These are phyloP conservation scores for Neopestalotiopsis sp. DNA, from an alignment of 2,329 filamentous ascomycete species.

Conservation along the genomic window DNA sequence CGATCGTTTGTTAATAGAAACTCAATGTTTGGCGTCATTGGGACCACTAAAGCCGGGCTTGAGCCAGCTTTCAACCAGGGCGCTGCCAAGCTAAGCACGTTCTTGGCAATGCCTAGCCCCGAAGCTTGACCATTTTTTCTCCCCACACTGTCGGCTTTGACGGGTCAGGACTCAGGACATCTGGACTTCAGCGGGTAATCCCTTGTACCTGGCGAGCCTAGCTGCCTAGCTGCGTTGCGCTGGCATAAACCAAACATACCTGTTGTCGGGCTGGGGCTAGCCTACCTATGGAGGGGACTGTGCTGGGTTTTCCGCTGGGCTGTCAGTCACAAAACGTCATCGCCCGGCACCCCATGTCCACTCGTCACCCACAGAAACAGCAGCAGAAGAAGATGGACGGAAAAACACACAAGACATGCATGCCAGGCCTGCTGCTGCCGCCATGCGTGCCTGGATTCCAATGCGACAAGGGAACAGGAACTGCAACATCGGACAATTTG, in stretches of 20 bases:
- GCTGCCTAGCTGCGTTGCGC: neutral
- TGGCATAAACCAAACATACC: neutral
- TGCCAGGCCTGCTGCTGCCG: too few relatives aligned
- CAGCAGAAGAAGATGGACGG: neutral
- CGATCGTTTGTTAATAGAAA: constrained; percentile 13
- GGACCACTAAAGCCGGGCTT: neutral
- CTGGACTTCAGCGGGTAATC: neutral
- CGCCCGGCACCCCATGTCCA: too few relatives aligned
- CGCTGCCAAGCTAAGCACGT: neutral
- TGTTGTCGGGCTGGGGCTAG: too few relatives aligned
- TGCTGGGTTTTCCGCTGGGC: too few relatives aligned
- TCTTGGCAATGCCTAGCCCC: constrained; percentile 4
- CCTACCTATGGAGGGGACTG: too few relatives aligned
- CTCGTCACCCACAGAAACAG: too few relatives aligned
- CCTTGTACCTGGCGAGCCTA: constrained; percentile 1
- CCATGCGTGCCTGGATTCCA: neutral
- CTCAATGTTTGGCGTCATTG: constrained; percentile 9
- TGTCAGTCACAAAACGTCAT: too few relatives aligned
- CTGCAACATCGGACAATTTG: constrained; percentile 9
- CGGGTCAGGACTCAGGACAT: neutral
- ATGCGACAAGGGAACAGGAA: neutral
- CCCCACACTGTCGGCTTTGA: neutral
- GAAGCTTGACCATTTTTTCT: neutral
- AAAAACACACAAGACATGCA: neutral
- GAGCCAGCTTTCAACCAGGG: neutral